These are phyloP conservation scores for Paramecium sexaurelia DNA, from an alignment of 73 alveolate species.

Conservation along the genomic window DNA sequence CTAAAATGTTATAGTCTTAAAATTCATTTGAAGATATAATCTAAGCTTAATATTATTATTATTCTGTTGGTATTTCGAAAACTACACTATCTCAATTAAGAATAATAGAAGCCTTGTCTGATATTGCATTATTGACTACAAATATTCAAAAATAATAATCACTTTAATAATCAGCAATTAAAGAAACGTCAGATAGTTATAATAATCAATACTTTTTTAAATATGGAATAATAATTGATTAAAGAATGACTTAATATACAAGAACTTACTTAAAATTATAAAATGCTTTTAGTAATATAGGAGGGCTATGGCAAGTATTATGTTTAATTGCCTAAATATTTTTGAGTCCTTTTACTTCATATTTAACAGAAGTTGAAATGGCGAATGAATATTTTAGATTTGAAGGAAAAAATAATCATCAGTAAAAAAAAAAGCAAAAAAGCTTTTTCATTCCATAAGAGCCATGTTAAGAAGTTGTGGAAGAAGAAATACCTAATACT, in stretches of 20 bases:
- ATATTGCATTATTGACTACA: background rate
- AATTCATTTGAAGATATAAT: background rate
- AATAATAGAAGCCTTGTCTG: background rate
- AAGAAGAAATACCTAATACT: background rate
- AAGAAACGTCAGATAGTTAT: background rate
- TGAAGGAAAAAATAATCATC: background rate
- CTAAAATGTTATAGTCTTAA: background rate
- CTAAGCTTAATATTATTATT: background rate
- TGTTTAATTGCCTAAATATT: background rate
- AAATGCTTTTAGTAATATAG: background rate
- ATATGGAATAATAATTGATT: background rate
- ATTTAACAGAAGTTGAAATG: background rate
- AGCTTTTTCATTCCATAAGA: background rate
- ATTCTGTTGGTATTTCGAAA: background rate
- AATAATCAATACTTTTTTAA: background rate
- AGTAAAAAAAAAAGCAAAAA: background rate
- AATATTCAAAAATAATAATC: background rate
- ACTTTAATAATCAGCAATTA: background rate
- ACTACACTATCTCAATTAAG: background rate
- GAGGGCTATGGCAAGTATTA: conserved; percentile 5
- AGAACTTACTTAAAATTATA: conserved; percentile 7
- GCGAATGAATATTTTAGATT: conserved; percentile 18
- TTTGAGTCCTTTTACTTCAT: background rate
- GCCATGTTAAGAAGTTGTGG: background rate
- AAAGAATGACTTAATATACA: background rate